Evolutionary conservation across 192 early-diverging fungal species (phyloP).

Genomic region (Umbelopsis isabellina): DNA sequence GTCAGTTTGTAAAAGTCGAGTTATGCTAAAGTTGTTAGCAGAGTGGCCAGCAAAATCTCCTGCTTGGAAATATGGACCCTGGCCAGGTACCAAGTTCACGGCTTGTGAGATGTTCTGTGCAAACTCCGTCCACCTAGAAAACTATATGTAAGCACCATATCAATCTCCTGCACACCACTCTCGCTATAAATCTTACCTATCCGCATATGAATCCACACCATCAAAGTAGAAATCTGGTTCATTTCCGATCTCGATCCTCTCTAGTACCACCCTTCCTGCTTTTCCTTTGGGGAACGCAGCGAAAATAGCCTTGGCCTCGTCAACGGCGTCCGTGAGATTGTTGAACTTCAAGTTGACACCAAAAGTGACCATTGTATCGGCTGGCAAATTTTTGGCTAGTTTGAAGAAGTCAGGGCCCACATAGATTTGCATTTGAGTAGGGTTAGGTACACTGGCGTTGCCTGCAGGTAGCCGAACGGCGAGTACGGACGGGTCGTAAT

Average conservation of each 20-base stretch:
- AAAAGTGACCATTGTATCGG: background rate
- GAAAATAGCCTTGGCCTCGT: background rate
- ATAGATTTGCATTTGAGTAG: conserved; percentile 1
- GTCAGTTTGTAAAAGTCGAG: background rate
- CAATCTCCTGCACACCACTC: background rate
- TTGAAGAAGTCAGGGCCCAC: conserved; percentile 4
- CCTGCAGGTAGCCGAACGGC: background rate
- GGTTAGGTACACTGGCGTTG: background rate
- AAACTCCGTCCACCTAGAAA: conserved; percentile 2
- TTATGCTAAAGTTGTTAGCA: background rate
- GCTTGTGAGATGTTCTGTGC: conserved; percentile 17
- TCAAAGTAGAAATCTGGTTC: conserved; percentile 16
- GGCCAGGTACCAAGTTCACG: background rate
- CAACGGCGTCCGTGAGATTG: background rate
- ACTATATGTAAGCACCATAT: background rate
- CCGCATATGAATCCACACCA: conserved; percentile 1
- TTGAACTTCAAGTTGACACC: conserved; percentile 9
- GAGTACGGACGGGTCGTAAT: conserved; percentile 1
- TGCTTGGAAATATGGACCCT: background rate
- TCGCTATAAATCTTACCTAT: background rate
- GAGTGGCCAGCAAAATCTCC: conserved; percentile 17
- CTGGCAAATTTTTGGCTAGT: background rate
- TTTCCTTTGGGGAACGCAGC: background rate
- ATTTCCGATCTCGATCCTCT: conserved; percentile 5
- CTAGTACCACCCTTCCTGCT: background rate